Conservation (phyloP, 2,329 filamentous ascomycete genomes). For the Trichoderma sp. region DNA sequence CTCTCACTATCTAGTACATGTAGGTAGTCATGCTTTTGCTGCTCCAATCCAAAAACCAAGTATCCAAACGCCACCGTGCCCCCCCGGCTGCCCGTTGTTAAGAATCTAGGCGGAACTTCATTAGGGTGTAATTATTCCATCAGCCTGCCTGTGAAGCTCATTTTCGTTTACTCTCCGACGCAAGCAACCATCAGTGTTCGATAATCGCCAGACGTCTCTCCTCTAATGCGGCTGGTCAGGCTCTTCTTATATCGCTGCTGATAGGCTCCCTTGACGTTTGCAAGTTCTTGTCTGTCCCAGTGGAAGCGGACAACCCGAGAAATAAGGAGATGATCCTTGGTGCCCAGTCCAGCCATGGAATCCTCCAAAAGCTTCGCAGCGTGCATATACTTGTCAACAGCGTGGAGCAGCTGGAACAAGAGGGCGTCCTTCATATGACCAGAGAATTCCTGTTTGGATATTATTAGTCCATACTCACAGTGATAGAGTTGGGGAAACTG, state of each 20-base stretch:
- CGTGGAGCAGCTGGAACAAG: slow-evolving; percentile 75
- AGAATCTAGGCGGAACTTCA: not conserved
- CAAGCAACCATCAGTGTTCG: slow-evolving; percentile 75
- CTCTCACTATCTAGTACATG: not conserved
- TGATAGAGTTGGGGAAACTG: not conserved
- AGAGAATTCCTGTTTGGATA: slow-evolving; percentile 67
- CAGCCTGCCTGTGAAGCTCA: not conserved
- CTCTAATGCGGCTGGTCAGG: slow-evolving; percentile 70
- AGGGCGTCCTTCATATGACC: slow-evolving; percentile 92
- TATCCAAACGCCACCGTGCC: slow-evolving; percentile 4
- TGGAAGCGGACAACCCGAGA: slow-evolving; percentile 78
- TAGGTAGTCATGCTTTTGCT: not conserved
- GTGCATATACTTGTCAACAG: slow-evolving; percentile 78
- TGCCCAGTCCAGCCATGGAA: slow-evolving; percentile 83
- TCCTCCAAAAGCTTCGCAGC: slow-evolving; percentile 84
- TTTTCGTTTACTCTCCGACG: slow-evolving; percentile 49
- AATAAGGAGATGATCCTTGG: slow-evolving; percentile 80
- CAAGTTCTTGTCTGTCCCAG: slow-evolving; percentile 77
- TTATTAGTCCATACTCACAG: slow-evolving; percentile 4
- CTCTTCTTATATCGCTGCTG: slow-evolving; percentile 69
- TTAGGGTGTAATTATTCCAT: slow-evolving; percentile 3
- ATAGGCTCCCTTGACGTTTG: slow-evolving; percentile 79
- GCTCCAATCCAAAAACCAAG: not conserved
- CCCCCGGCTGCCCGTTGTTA: slow-evolving; percentile 5
- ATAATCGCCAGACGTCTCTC: slow-evolving; percentile 87